Evolutionary conservation across 2,329 filamentous ascomycete species (phyloP), one percentile per base, ranked within the genome.

Genomic region (Botrytis squamosa): DNA sequence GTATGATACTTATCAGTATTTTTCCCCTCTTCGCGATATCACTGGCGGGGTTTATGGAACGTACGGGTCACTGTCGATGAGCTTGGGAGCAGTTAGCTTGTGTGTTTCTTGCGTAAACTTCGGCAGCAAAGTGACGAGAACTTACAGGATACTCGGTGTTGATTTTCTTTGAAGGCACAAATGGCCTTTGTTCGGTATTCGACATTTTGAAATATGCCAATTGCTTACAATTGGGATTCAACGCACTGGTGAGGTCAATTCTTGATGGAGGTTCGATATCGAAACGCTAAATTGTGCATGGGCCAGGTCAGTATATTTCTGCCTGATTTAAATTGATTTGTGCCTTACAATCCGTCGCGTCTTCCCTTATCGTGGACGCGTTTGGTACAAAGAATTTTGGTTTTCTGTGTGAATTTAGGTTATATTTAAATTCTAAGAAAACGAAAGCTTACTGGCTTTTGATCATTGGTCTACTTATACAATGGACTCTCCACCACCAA

Each of bases 31-130:
- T 59, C 16, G 42, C 64, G 18, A 16, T 67, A 36, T 25, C 25
- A 29, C 36, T 3, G 46, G 46, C 65, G 46, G 36, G 46, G 65
- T 68, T 44, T 57, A 74, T 55, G 78, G 74, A 73, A 76, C 91
- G 82, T 95, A 98, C 95, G 96, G 96, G 85, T 99, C 96, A 86
- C 93, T 97, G 87, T 99, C 96, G 85, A 99, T 98, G 86, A 98
- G 92, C 96, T 99, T 85, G 78, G 81, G 81, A 62, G 73, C 80
- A n/a, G 77, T 82, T 79, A 83, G 81, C 75, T 75, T 64, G 7
- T 57, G n/a, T 40, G 29, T 36, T 70, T 62, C 38, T 46, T 70
- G 52, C 52, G n/a, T n/a, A 49, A 46, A 70, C 25, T 12, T 62
- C 69, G 9, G 40, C 29, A 36, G 20, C 38, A 49, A 20, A 42